These are phyloP conservation scores for Globisporangium splendens DNA, from an alignment of 352 stramenopile genomes.

Conservation along the genomic window DNA sequence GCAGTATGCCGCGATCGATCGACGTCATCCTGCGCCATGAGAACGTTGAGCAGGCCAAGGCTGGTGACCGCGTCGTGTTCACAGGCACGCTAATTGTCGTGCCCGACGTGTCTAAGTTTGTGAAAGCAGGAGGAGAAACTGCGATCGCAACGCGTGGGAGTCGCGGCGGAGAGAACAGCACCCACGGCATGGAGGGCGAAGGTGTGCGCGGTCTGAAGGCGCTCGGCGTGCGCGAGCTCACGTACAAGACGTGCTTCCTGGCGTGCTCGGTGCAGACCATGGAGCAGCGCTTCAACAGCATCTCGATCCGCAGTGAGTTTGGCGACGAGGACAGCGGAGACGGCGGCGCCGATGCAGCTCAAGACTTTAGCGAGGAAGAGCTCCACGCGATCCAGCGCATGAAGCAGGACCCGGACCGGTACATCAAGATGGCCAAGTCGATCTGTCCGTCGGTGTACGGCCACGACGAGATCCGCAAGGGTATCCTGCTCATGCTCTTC, in stretches of 20 bases:
- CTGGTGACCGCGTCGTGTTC: constrained; percentile 95
- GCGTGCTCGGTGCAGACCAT: constrained; percentile 93
- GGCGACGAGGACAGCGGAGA: constrained; percentile 42
- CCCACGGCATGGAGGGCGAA: constrained; percentile 80
- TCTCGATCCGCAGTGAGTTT: constrained; percentile 80
- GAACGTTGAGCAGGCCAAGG: constrained; percentile 96
- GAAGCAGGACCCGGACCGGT: constrained; percentile 86
- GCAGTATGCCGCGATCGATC: constrained; percentile 95
- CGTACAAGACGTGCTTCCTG: constrained; percentile 98
- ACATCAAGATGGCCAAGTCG: constrained; percentile 92
- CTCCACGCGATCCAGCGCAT: constrained; percentile 91
- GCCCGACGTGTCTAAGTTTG: constrained; percentile 93
- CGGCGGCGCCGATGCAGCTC: constrained; percentile 21
- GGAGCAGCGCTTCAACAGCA: constrained; percentile 85
- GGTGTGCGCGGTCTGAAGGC: constrained; percentile 94
- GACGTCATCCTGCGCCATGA: constrained; percentile 98
- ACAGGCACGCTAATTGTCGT: constrained; percentile 95
- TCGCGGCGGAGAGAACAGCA: constrained; percentile 58
- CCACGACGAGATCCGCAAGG: constrained; percentile 92
- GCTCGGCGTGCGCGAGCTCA: constrained; percentile 96
- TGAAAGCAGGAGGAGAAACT: constrained; percentile 58
- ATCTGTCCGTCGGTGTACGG: constrained; percentile 97
- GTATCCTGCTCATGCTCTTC: constrained; percentile 98
- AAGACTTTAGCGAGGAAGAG: constrained; percentile 92
- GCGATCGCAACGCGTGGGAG: constrained; percentile 46